Conservation (phyloP, 78 protist genomes). For the Monosiga brevicollis region DNA sequence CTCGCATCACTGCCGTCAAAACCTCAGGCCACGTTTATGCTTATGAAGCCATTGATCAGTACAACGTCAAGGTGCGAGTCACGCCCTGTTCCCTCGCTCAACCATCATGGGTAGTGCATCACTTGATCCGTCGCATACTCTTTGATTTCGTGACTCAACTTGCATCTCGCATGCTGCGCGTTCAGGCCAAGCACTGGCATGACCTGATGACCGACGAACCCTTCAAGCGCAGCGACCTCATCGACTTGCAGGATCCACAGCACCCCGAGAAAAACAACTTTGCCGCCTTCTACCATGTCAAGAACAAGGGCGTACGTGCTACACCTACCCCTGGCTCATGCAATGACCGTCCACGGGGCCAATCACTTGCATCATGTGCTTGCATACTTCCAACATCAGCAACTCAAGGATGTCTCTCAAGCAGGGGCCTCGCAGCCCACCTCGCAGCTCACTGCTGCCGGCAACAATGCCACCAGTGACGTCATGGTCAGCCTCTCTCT, state of each 20-base stretch:
- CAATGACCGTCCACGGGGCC: too few species aligned
- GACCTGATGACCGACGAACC: conserved; percentile 70
- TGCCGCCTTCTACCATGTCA: conserved; percentile 33
- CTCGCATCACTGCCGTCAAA: conserved; percentile 65
- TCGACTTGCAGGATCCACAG: conserved; percentile 24
- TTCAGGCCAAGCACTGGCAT: conserved; percentile 31
- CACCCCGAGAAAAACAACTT: conserved; percentile 18
- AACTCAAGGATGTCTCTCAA: too few species aligned
- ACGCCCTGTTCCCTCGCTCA: not conserved
- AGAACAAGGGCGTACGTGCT: too few species aligned
- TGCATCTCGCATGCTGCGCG: not conserved
- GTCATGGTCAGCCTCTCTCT: too few species aligned
- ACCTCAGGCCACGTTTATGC: conserved; percentile 78
- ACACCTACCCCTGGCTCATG: too few species aligned
- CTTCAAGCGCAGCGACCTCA: conserved; percentile 61
- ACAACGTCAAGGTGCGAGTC: conserved; percentile 46
- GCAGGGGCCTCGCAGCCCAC: too few species aligned
- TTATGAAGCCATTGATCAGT: conserved; percentile 60
- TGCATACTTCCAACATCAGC: too few species aligned
- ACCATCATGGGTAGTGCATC: not conserved
- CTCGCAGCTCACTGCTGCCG: too few species aligned
- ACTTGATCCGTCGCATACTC: not conserved
- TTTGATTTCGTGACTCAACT: not conserved
- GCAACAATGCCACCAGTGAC: too few species aligned
- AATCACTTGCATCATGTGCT: too few species aligned